Conservation (phyloP, 495 filamentous ascomycete species). For the Parmelia sp. region DNA sequence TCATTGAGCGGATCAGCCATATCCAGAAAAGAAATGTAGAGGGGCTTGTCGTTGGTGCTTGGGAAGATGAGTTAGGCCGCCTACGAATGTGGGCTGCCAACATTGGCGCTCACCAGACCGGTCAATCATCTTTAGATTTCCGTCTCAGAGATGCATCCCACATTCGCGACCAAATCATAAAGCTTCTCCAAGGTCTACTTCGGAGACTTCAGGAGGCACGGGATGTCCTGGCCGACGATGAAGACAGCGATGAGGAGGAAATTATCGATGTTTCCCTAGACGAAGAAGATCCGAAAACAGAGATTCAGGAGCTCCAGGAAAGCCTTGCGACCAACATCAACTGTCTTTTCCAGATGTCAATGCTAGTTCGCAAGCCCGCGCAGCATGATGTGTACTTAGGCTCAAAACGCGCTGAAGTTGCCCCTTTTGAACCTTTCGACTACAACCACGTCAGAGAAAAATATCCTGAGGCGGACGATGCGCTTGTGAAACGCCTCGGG, state of each 20-base stretch:
- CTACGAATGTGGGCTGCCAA: conserved; percentile 35
- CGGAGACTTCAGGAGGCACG: neutral
- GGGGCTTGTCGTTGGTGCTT: neutral
- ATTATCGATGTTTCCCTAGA: neutral
- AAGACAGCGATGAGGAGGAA: neutral
- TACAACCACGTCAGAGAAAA: conserved; percentile 29
- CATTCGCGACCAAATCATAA: neutral
- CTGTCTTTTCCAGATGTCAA: conserved; percentile 26
- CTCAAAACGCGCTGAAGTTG: conserved; percentile 25
- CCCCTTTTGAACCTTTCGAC: conserved; percentile 28
- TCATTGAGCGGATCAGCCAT: neutral
- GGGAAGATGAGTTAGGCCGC: conserved; percentile 29
- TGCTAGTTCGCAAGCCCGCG: conserved; percentile 30
- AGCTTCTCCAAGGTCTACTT: neutral
- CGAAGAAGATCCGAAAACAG: conserved; percentile 6
- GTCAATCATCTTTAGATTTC: conserved; percentile 23
- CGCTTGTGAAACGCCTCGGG: conserved; percentile 34
- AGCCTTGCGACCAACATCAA: conserved; percentile 18
- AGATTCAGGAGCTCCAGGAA: conserved; percentile 8
- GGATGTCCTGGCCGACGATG: neutral
- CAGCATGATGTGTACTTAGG: conserved; percentile 31
- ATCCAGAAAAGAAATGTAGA: neutral
- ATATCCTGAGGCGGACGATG: conserved; percentile 25
- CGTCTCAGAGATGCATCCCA: neutral
- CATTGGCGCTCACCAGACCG: conserved; percentile 30